Evolutionary conservation across 352 stramenopile genomes (phyloP), one percentile per base, ranked within the genome.

Genomic region (Globisporangium iwayamae): DNA sequence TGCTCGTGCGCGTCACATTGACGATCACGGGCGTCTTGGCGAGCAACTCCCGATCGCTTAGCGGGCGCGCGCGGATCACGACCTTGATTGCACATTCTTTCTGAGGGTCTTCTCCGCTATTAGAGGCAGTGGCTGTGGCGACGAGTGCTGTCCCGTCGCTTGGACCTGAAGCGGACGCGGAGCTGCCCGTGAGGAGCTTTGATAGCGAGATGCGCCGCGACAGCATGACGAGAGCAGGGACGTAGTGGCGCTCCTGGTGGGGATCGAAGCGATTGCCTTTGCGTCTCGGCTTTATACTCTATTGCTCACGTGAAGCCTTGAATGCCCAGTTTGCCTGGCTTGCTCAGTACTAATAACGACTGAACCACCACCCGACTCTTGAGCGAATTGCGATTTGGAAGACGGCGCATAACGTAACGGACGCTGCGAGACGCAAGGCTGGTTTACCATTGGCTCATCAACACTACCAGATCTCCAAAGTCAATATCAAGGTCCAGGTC

Each of bases 1-100:
- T 60, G 20, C 67, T 75, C 5, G 68, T 67, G n/a, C 69, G 76
- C 32, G 65, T 70, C 38, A 88, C 72, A 38, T 66, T 79, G 16
- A 93, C 77, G 34, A 91, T 70, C 22, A 91, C 72, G 0, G 71
- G 70, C 14, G 75, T 83, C 38, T 79, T 75, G 39, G 62, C 66
- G 34, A 79, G 64, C 18, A 81, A 47, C 71, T 94, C 83, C 1
- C 70, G 71, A 16, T 82, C 74, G 59, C 68, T 94, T 25, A 91
- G 70, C 4, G 85, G 85, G 9, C 85, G 83, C 9, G 84, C 77
- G 38, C 85, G 80, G 28, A 94, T 68, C n/a, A 91, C 78, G 47
- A 93, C 85, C 67, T 81, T 83, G 68, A 91, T 91, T 45, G 81
- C 82, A 20, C 78, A 83, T 28, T 75, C 62, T 28, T 72, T 69